Evolutionary conservation across 2,329 filamentous ascomycete genomes (phyloP).

Genomic region (Talaromyces islandicus): DNA sequence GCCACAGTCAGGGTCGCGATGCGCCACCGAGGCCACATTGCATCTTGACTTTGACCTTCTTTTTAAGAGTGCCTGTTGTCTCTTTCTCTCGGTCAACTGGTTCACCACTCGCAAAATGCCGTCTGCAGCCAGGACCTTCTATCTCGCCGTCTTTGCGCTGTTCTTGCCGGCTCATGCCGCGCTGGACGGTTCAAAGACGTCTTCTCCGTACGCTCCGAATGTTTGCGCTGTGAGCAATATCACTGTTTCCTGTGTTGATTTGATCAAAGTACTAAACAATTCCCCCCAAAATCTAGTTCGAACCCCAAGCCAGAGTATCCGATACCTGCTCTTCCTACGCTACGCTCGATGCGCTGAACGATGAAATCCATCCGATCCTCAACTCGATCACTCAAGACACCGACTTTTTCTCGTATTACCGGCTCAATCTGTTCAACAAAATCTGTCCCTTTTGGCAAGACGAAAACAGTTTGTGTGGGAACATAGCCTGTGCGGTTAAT

Average conservation of each 20-base stretch:
- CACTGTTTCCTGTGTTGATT: neutral
- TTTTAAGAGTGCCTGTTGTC: no score
- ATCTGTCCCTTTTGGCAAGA: constrained; percentile 96
- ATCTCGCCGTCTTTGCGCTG: constrained; percentile 57
- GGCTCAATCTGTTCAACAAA: constrained; percentile 90
- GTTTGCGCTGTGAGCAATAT: constrained; percentile 51
- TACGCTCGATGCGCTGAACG: constrained; percentile 79
- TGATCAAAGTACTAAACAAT: neutral
- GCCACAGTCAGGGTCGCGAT: neutral
- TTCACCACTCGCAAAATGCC: constrained; percentile 38
- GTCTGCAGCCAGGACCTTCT: constrained; percentile 51
- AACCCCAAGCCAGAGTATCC: constrained; percentile 79
- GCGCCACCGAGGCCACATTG: constrained; percentile 12
- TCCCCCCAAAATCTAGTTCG: constrained; percentile 58
- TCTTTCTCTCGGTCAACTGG: neutral
- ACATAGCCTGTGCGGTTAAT: constrained; percentile 92
- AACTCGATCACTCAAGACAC: constrained; percentile 77
- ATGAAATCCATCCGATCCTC: constrained; percentile 67
- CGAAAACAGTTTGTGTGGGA: constrained; percentile 88
- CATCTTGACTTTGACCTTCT: neutral
- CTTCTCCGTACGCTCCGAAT: constrained; percentile 33
- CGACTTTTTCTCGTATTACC: constrained; percentile 98
- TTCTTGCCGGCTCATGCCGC: constrained; percentile 45
- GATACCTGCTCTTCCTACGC: constrained; percentile 94
- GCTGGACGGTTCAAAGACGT: constrained; percentile 31